These are phyloP conservation scores for Dactylellina haptotyla DNA, from an alignment of 2,329 filamentous ascomycete species.

Conservation along the genomic window DNA sequence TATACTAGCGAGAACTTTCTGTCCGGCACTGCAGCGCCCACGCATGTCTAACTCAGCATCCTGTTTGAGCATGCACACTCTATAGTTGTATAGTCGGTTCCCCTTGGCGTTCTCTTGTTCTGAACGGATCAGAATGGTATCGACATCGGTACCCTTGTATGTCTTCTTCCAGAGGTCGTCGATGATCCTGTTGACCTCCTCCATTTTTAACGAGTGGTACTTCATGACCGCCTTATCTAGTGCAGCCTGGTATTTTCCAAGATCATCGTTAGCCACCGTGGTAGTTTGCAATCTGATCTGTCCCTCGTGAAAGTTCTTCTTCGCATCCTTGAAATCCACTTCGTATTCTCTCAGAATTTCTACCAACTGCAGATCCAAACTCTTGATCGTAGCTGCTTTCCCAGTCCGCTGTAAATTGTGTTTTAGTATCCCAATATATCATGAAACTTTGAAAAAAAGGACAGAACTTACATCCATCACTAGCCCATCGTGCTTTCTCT, in stretches of 20 bases:
- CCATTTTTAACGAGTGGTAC: conserved; percentile 96
- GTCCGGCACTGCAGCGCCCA: conserved; percentile 92
- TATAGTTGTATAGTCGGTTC: conserved; percentile 93
- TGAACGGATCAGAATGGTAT: conserved; percentile 93
- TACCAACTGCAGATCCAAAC: conserved; percentile 82
- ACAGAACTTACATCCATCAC: conserved; percentile 73
- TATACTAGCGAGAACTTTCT: conserved; percentile 95
- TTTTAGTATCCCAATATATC: not conserved
- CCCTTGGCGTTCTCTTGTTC: conserved; percentile 80
- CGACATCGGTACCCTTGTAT: conserved; percentile 96
- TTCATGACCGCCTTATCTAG: conserved; percentile 97
- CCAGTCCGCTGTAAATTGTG: conserved; percentile 53
- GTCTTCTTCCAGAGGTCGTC: conserved; percentile 97
- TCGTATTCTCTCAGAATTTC: conserved; percentile 82
- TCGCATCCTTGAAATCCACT: conserved; percentile 85
- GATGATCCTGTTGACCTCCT: conserved; percentile 94
- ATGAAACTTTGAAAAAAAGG: not conserved
- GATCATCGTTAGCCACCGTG: conserved; percentile 89
- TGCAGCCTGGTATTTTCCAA: conserved; percentile 81
- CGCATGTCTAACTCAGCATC: conserved; percentile 99
- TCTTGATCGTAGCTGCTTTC: conserved; percentile 80
- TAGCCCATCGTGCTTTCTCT: conserved; percentile 74
- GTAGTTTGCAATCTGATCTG: conserved; percentile 70
- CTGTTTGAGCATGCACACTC: conserved; percentile 96
- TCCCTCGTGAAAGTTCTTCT: conserved; percentile 77